A percentile compares a stretch with the other conserved stretches of the same genome.
These are phyloP conservation scores for Pisolithus marmoratus DNA, from an alignment of 768 basidiomycete genomes.

Conservation along the genomic window DNA sequence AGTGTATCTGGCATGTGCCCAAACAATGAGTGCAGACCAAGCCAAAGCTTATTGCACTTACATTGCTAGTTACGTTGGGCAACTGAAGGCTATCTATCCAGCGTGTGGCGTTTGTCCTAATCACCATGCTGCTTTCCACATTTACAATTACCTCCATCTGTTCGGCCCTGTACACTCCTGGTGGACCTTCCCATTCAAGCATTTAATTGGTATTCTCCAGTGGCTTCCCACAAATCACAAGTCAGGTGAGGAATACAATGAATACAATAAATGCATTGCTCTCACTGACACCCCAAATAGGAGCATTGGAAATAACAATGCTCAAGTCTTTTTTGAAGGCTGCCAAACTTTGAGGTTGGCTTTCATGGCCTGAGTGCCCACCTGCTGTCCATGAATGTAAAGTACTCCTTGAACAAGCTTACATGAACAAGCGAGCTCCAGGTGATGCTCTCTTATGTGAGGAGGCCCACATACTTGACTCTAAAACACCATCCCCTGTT, in stretches of 20 bases:
- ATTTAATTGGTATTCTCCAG: constrained; percentile 33
- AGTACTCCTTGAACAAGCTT: constrained; percentile 1
- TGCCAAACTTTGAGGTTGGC: constrained; percentile 10
- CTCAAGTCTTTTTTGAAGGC: constrained; percentile 8
- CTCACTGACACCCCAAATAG: constrained; percentile 6
- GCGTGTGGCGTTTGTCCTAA: constrained; percentile 13
- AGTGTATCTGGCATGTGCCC: constrained; percentile 13
- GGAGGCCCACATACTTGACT: neutral
- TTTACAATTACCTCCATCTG: constrained; percentile 27
- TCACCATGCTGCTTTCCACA: constrained; percentile 25
- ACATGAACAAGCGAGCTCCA: neutral
- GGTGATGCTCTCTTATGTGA: neutral
- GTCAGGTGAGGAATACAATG: constrained; percentile 12
- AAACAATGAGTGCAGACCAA: constrained; percentile 5
- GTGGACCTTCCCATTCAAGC: constrained; percentile 37
- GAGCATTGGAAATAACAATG: constrained; percentile 6
- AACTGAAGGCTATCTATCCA: constrained; percentile 18
- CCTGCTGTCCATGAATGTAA: constrained; percentile 5
- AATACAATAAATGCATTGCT: constrained; percentile 5
- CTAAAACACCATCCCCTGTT: neutral
- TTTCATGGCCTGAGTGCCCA: constrained; percentile 1
- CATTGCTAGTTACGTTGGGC: constrained; percentile 16
- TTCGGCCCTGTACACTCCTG: constrained; percentile 34
- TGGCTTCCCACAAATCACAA: constrained; percentile 27
- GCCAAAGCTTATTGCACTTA: constrained; percentile 5